phyloP scores from a whole-genome alignment of 2,329 filamentous ascomycete genomes.

The Penicillium paneum region DNA sequence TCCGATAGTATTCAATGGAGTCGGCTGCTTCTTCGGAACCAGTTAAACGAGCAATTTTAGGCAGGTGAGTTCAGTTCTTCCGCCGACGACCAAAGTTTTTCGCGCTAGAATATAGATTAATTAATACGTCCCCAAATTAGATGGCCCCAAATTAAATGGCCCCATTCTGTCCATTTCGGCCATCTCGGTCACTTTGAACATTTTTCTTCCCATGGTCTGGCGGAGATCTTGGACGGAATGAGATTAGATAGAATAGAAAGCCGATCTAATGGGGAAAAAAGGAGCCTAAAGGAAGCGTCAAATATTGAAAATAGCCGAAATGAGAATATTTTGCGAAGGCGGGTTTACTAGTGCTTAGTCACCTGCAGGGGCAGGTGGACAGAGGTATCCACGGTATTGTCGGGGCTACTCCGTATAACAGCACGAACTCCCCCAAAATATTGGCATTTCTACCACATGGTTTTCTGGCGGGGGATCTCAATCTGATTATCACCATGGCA shows the following conservation, averaged over 20 bases:
- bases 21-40: not conserved
- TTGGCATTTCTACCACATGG: constrained; percentile 17
- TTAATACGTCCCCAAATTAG: not conserved
- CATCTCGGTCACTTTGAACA: not conserved
- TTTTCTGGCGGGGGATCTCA: constrained; percentile 12
- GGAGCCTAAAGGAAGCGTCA: not conserved
- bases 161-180: not conserved
- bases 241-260: too few relatives aligned
- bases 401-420: constrained; percentile 2
- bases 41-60: constrained; percentile 9
- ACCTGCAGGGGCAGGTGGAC: not conserved
- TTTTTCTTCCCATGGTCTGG: not conserved
- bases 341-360: not conserved
- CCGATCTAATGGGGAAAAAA: not conserved
- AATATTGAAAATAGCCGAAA: not conserved
- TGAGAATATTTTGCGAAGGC: not conserved
- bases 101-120: not conserved
- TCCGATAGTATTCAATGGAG: not conserved
- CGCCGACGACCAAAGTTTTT: not conserved
- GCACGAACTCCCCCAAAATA: constrained; percentile 9
- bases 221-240: not conserved
- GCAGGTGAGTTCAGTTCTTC: constrained; percentile 1
- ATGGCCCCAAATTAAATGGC: too few relatives aligned
- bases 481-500: constrained; percentile 14
- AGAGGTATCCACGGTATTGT: not conserved